phyloP scores from a whole-genome alignment of 2,329 filamentous ascomycete species.

The Penicillium crustosum region DNA sequence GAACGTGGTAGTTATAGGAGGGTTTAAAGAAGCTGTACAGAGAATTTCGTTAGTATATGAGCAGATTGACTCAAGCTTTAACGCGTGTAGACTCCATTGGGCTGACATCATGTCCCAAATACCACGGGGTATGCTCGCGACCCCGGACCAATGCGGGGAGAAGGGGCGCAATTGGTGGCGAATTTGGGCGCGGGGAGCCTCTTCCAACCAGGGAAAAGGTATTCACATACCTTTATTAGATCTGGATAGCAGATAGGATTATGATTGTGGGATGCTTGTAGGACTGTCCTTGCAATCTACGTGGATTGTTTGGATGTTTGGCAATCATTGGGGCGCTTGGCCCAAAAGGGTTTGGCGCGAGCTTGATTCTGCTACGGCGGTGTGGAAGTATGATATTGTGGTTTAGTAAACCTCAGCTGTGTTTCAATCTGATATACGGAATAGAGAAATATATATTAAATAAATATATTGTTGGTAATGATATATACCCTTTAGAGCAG shows the following conservation, averaged over 20 bases:
- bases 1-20: background rate
- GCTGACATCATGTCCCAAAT: constrained; percentile 10
- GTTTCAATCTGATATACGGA: no score
- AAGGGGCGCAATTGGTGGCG: constrained; percentile 15
- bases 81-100: constrained; percentile 13
- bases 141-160: constrained; percentile 21
- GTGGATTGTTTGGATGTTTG: constrained; percentile 12
- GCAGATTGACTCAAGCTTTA: background rate
- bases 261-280: constrained; percentile 3
- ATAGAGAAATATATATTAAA: background rate
- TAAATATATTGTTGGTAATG: no score
- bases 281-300: constrained; percentile 1
- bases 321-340: constrained; percentile 5
- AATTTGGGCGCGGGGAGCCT: background rate
- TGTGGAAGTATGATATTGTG: background rate
- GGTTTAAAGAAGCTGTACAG: background rate
- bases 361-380: constrained; percentile 7
- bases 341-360: constrained; percentile 4
- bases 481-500: no score
- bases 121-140: constrained; percentile 17
- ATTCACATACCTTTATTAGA: constrained; percentile 12
- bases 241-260: background rate
- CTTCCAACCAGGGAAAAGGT: no score
- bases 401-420: background rate
- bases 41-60: background rate